Evolutionary conservation across 2,329 filamentous ascomycete species (phyloP), one percentile per base, ranked within the genome.

Genomic region (Bipolaris gigantea): DNA sequence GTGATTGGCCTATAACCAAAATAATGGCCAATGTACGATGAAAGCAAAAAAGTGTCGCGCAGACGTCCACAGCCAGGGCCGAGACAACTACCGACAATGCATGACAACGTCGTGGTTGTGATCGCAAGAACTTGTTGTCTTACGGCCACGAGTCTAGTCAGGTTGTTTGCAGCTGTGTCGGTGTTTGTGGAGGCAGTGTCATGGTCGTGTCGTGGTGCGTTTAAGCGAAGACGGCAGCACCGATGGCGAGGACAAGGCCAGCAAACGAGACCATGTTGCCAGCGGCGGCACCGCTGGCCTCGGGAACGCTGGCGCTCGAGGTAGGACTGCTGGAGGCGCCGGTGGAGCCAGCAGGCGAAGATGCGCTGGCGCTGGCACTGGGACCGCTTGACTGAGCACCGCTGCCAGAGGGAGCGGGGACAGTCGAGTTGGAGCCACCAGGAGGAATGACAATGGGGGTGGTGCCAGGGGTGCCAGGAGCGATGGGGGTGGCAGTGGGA

Each of bases 171-270:
- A 30, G 27, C 3, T 30, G 27, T 11, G 27, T 30, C 27, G 13
- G 27, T 30, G 27, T 30, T 13, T 30, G 27, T 30, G 27, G 13
- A 23, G 9, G 19, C 43, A 39, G 16, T 48, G 39, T 7, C 18
- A 6, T n/a, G 3, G 30, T 2, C 16, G 38, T 32, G 8, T 2
- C 38, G n/a, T 1, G 39, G 40, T 16, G 25, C 51, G 60, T 54
- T 60, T 67, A 73, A 56, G 65, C 68, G 50, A 73, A 56, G 58
- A 70, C 45, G 44, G 66, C 61, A 49, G 65, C 70, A 53, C 59
- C 63, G 36, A 66, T 50, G 51, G 68, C 69, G 45, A 70, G 25
- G 49, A 61, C 63, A 21, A 72, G 51, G 21, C 62, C 64, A 36
- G 69, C 69, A 58, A 72, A 56, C 32, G 69, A 70, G 61, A 62